phyloP scores from a whole-genome alignment of 768 basidiomycete genomes.

The Suillus hirtellus region DNA sequence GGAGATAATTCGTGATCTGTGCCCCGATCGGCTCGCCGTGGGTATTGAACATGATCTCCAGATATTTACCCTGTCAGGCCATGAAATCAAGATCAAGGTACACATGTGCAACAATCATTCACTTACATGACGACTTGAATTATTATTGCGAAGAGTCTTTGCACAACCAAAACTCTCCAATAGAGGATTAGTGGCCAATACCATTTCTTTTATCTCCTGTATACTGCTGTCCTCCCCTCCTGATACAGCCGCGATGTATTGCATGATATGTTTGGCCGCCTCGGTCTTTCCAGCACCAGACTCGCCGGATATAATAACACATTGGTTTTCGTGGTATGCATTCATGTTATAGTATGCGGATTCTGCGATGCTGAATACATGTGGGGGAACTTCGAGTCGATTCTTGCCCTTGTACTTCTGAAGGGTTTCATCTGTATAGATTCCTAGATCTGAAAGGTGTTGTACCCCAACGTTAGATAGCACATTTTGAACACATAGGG shows the following conservation, averaged over 20 bases:
- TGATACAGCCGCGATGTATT: constrained; percentile 97
- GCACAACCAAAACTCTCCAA: constrained; percentile 99
- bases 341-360: constrained; percentile 99
- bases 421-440: constrained; percentile 91
- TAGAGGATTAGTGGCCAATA: constrained; percentile 95
- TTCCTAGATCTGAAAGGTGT: constrained; percentile 76
- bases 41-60: constrained; percentile 98
- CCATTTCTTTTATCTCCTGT: constrained; percentile 99
- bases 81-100: constrained; percentile 2
- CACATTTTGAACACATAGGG: constrained; percentile 9
- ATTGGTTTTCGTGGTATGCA: constrained; percentile 98
- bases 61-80: constrained; percentile 84
- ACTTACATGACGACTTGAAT: constrained; percentile 95
- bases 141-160: constrained; percentile 98
- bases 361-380: constrained; percentile 98
- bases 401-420: constrained; percentile 94
- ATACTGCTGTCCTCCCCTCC: constrained; percentile 88
- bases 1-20: constrained; percentile 96
- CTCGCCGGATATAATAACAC: constrained; percentile 99
- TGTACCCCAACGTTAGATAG: constrained; percentile 13
- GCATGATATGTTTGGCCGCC: constrained; percentile 99
- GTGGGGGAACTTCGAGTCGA: constrained; percentile 94
- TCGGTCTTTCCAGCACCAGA: constrained; percentile 99
- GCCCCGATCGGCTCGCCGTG: constrained; percentile 94
- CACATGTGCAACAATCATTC: not conserved